Base-by-base conservation (phyloP, 371 early-diverging fungal species). In the Mortierella sp. region DNA sequence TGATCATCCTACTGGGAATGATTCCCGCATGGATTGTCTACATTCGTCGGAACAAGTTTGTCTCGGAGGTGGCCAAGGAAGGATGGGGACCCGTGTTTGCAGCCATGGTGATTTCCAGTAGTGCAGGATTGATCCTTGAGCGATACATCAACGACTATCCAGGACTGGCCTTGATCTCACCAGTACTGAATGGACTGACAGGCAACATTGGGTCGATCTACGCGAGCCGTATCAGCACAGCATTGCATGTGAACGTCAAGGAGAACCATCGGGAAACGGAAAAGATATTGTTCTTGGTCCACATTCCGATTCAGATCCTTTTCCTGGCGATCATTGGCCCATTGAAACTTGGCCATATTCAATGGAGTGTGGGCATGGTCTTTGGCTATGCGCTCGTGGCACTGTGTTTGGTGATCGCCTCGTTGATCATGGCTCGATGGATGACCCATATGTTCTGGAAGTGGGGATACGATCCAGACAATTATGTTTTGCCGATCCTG, bases 131-230 rank as follows among this genome's bases (percentile, higher is more conserved):
- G 31, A 81, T 93, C 0, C 79, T 95, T 42, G 93, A 93, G 64
- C 74, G 82, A 13, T 91, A 84, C 63, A 90, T 94, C 5, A 86
- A 86, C 46, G 68, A 80, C 27, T 94, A 82, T 58, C 86, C 87
- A 19, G 93, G 91, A 4, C 83, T 95, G 48, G 94, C 94, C 4
- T 57, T 90, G 50, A 72, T 91, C 45, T 84, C 89, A 3, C 92
- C 92, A 8, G 90, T 92, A 1, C 67, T 92, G 59, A 90, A 87
- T 71, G 92, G 90, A 3, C 61, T 90, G 21, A 86, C 89, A 14
- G 95, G 95, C 31, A 94, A 95, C 72, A 70, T 95, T 26, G 91
- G 92, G 10, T 89, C 92, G 14, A 90, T 95, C 19, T 94, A 90
- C 67, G 91, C 91, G 0, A 91, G 93, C 8, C 83, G 93, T 16